Percentiles rank a stretch among this genome's conserved stretches.
phyloP scores from a whole-genome alignment of 2,329 filamentous ascomycete species.

The Escovopsis sp. region DNA sequence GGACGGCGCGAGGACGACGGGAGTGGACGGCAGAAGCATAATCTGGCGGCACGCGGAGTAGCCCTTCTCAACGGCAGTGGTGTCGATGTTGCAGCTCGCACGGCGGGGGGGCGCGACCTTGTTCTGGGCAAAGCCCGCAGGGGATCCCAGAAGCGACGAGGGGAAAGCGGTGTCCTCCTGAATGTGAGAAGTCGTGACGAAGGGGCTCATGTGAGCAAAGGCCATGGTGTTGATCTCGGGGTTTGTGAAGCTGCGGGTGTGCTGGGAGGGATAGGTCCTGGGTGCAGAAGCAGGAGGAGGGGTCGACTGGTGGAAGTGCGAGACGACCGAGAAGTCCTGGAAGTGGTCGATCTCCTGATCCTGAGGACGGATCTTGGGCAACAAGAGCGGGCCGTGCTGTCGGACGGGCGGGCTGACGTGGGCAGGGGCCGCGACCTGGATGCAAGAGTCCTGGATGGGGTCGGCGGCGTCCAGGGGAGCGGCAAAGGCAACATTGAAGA shows the following conservation, averaged over 20 bases:
- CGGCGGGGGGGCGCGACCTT: constrained; percentile 29
- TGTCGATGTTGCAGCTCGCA: constrained; percentile 52
- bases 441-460: constrained; percentile 50
- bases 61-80: constrained; percentile 48
- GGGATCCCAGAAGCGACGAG: constrained; percentile 49
- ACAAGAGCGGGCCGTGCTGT: constrained; percentile 63
- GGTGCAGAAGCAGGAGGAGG: constrained; percentile 12
- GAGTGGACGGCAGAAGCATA: constrained; percentile 27
- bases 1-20: constrained; percentile 7
- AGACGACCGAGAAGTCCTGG: constrained; percentile 9
- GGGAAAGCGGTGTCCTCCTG: constrained; percentile 14
- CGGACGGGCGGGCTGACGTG: constrained; percentile 54
- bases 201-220: constrained; percentile 25
- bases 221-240: constrained; percentile 35
- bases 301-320: constrained; percentile 7
- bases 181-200: constrained; percentile 8
- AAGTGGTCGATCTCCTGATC: constrained; percentile 54
- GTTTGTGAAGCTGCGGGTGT: constrained; percentile 46
- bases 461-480: constrained; percentile 30
- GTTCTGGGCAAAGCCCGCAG: constrained; percentile 40
- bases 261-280: constrained; percentile 27
- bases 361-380: constrained; percentile 76
- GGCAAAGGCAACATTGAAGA: constrained; percentile 37
- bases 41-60: constrained; percentile 77
- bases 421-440: constrained; percentile 52